These are phyloP conservation scores for Trichoderma afroharzianum DNA, from an alignment of 2,329 filamentous ascomycete genomes.

Conservation along the genomic window DNA sequence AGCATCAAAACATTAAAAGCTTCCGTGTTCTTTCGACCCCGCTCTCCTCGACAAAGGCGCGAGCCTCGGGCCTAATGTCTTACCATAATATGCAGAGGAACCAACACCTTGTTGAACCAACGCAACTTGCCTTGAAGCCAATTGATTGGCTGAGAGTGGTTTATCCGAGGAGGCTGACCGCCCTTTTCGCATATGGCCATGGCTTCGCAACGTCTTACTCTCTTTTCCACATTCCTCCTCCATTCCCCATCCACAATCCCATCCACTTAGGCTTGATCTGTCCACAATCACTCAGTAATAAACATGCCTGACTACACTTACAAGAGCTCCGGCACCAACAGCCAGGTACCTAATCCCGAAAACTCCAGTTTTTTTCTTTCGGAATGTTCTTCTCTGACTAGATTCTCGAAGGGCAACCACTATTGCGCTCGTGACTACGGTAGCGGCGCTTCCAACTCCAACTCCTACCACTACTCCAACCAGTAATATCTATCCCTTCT, in stretches of 20 bases:
- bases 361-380: neutral
- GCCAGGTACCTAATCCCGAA: conserved; percentile 43
- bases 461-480: conserved; percentile 68
- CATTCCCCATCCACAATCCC: neutral
- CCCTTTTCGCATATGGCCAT: neutral
- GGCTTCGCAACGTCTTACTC: neutral
- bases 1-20: neutral
- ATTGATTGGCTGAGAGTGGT: neutral
- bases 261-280: neutral
- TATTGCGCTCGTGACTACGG: conserved; percentile 65
- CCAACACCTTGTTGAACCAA: neutral
- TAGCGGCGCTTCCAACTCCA: conserved; percentile 50
- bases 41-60: neutral
- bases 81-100: neutral
- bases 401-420: conserved; percentile 57
- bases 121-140: neutral
- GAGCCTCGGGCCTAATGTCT: neutral
- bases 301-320: conserved; percentile 35
- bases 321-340: conserved; percentile 59
- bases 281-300: conserved; percentile 11
- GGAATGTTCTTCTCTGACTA: neutral
- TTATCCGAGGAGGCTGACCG: neutral
- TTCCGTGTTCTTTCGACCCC: neutral
- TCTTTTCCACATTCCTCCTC: neutral
- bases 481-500: conserved; percentile 35